Evolutionary conservation across 1,284 basidiomycete genomes (phyloP).

Genomic region (Microbotryum violaceum): DNA sequence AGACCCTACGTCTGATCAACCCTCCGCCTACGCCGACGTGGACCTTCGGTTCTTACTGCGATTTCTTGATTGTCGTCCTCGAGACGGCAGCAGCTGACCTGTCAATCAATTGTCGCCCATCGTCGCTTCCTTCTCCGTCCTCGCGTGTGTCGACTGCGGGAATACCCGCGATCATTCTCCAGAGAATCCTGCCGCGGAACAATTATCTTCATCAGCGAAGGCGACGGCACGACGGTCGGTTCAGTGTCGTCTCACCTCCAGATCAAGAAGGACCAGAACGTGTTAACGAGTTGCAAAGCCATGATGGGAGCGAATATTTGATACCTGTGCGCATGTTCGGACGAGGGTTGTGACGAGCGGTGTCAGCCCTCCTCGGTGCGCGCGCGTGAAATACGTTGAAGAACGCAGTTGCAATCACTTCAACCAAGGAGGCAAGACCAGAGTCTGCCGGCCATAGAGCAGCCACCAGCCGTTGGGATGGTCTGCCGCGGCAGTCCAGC

Average conservation of each 20-base stretch:
- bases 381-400: not conserved
- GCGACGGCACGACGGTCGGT: not conserved
- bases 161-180: conserved; percentile 27
- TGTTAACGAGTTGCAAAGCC: conserved; percentile 69
- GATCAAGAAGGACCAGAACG: conserved; percentile 50
- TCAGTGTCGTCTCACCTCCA: conserved; percentile 7
- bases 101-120: not conserved
- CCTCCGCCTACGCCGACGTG: not conserved
- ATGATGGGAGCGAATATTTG: conserved; percentile 70
- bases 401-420: conserved; percentile 28
- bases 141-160: conserved; percentile 30
- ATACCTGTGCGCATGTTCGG: conserved; percentile 40
- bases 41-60: conserved; percentile 21
- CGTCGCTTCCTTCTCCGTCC: conserved; percentile 26
- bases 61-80: conserved; percentile 19
- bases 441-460: conserved; percentile 59
- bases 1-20: no score
- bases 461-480: conserved; percentile 46
- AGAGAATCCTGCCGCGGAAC: conserved; percentile 21
- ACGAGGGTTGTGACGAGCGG: no score
- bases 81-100: not conserved
- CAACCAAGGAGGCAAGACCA: conserved; percentile 61
- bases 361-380: no score
- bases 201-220: not conserved
- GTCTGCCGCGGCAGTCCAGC: not conserved